These are phyloP conservation scores for Neurospora sp. DNA, from an alignment of 495 filamentous ascomycete species.

Conservation along the genomic window DNA sequence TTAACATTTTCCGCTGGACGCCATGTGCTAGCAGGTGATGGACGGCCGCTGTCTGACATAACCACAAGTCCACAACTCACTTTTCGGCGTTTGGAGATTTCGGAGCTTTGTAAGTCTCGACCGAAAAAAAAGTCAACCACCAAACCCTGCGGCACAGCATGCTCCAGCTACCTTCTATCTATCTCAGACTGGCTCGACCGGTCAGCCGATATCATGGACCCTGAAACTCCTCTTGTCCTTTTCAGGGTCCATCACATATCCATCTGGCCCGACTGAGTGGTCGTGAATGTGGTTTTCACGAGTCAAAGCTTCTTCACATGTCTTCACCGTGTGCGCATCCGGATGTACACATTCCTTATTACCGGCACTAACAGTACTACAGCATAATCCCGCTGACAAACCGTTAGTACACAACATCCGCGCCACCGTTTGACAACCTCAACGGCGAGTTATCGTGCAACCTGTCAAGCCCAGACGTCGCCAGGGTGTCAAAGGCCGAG, in stretches of 20 bases:
- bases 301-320: background rate
- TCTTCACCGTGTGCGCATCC: background rate
- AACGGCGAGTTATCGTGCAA: background rate
- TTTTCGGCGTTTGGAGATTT: background rate
- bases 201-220: background rate
- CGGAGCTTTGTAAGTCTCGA: background rate
- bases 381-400: background rate
- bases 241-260: background rate
- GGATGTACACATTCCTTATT: background rate
- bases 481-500: background rate
- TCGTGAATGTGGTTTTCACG: background rate
- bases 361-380: background rate
- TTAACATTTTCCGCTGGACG: background rate
- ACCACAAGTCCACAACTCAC: too few relatives aligned
- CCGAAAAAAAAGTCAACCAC: background rate
- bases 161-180: background rate
- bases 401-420: background rate
- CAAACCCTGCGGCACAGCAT: background rate
- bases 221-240: background rate
- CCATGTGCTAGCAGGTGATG: background rate
- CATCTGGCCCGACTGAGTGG: background rate
- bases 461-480: too few relatives aligned
- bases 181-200: background rate
- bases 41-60: background rate
- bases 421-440: background rate